These are phyloP conservation scores for Emergomyces pasteurianus DNA, from an alignment of 2,329 filamentous ascomycete genomes.

Conservation along the genomic window DNA sequence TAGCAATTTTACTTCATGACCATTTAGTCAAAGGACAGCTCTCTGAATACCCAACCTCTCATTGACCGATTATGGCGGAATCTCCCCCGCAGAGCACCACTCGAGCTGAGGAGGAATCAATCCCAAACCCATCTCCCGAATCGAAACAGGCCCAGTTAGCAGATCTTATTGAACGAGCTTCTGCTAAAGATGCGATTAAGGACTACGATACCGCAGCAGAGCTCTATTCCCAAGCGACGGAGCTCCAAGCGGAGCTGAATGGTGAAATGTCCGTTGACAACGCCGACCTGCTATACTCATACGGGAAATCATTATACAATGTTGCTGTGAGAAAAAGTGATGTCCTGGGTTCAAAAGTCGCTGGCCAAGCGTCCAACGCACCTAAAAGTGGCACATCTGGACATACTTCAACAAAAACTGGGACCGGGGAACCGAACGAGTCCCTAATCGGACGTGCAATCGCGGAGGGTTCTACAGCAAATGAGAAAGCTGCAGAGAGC, in stretches of 20 bases:
- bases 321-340: slow-evolving; percentile 91
- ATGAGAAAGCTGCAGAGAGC: slow-evolving; percentile 1
- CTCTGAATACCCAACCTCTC: neutral
- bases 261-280: slow-evolving; percentile 86
- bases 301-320: slow-evolving; percentile 87
- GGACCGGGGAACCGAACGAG: neutral
- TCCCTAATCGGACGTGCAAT: slow-evolving; percentile 18
- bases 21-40: neutral
- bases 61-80: neutral
- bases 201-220: slow-evolving; percentile 79
- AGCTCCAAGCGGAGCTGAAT: slow-evolving; percentile 81
- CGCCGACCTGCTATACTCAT: slow-evolving; percentile 85
- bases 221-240: slow-evolving; percentile 75
- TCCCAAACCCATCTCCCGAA: neutral
- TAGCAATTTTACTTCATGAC: neutral
- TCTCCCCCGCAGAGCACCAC: too few relatives aligned
- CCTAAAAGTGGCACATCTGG: slow-evolving; percentile 32
- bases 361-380: slow-evolving; percentile 45
- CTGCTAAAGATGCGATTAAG: slow-evolving; percentile 77
- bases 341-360: slow-evolving; percentile 74
- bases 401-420: neutral
- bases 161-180: slow-evolving; percentile 68
- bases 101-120: neutral
- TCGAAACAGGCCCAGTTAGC: slow-evolving; percentile 53
- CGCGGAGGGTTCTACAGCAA: slow-evolving; percentile 12